These are phyloP conservation scores for Scutellaria minor DNA, from an alignment of 257 asterid genomes.

Conservation along the genomic window DNA sequence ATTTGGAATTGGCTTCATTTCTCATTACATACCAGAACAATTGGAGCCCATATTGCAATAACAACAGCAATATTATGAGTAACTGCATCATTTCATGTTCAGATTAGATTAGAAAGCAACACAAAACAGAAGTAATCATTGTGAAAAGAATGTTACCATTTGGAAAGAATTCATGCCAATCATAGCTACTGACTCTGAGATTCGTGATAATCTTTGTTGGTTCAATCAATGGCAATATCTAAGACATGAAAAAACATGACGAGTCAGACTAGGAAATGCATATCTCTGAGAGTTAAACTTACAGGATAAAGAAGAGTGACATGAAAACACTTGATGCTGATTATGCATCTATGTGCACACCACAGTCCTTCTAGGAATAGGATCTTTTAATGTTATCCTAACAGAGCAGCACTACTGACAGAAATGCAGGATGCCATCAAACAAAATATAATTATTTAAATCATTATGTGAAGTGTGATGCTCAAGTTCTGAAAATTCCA, in stretches of 20 bases:
- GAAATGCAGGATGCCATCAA: neutral
- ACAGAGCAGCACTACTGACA: neutral
- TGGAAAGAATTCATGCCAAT: constrained; percentile 98
- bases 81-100: constrained; percentile 56
- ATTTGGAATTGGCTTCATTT: constrained; percentile 9
- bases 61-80: constrained; percentile 80
- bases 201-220: constrained; percentile 80
- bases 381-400: neutral
- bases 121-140: constrained; percentile 11
- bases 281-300: constrained; percentile 8
- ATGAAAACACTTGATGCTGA: constrained; percentile 15
- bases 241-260: constrained; percentile 32
- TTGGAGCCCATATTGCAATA: constrained; percentile 90
- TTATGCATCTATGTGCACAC: neutral
- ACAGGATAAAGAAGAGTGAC: neutral
- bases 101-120: constrained; percentile 29
- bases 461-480: neutral
- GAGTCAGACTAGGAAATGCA: constrained; percentile 20
- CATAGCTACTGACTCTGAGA: constrained; percentile 68
- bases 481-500: neutral
- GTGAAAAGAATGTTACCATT: constrained; percentile 58
- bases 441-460: neutral
- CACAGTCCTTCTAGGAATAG: neutral
- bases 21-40: constrained; percentile 70
- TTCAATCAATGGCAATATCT: constrained; percentile 91